A percentile compares a stretch with the other conserved stretches of the same genome.
Conservation (phyloP, 2,329 filamentous ascomycete species). For the Colletotrichum liriopes region DNA sequence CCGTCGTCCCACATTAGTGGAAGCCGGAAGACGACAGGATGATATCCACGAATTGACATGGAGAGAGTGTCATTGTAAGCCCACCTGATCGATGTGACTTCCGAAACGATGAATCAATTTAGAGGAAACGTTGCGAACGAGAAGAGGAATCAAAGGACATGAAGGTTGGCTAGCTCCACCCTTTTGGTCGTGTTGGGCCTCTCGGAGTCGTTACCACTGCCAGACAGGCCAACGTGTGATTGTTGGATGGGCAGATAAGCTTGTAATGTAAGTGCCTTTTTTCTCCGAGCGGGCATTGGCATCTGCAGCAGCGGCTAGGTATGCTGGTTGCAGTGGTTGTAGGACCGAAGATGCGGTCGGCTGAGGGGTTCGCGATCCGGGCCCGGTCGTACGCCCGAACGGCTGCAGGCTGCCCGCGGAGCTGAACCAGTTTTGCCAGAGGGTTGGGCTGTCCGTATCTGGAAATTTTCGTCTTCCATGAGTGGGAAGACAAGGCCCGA, state of each 20-base stretch:
- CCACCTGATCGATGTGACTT: conserved; percentile 12
- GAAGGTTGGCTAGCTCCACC: conserved; percentile 27
- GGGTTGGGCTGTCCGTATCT: not conserved
- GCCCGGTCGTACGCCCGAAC: conserved; percentile 9
- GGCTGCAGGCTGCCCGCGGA: conserved; percentile 7
- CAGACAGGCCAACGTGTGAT: conserved; percentile 30
- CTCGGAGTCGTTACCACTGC: conserved; percentile 37
- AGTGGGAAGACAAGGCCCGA: conserved; percentile 5
- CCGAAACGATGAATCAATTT: conserved; percentile 19
- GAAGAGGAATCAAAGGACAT: conserved; percentile 13
- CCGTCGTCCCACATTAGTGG: conserved; percentile 16
- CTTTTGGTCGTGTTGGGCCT: conserved; percentile 20
- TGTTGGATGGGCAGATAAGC: conserved; percentile 33
- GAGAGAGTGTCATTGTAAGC: not conserved
- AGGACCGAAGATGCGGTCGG: conserved; percentile 14
- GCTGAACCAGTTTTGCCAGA: conserved; percentile 3
- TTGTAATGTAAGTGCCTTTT: conserved; percentile 11
- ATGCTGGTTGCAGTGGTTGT: conserved; percentile 26
- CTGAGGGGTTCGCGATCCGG: conserved; percentile 17
- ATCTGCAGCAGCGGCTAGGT: conserved; percentile 32
- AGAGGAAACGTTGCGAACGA: conserved; percentile 18
- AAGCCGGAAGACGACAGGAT: conserved; percentile 9
- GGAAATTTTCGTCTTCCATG: not conserved
- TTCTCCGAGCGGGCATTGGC: conserved; percentile 36
- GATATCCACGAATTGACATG: not conserved